These are phyloP conservation scores for Sporothrix luriei DNA, from an alignment of 2,329 filamentous ascomycete genomes.

Conservation along the genomic window DNA sequence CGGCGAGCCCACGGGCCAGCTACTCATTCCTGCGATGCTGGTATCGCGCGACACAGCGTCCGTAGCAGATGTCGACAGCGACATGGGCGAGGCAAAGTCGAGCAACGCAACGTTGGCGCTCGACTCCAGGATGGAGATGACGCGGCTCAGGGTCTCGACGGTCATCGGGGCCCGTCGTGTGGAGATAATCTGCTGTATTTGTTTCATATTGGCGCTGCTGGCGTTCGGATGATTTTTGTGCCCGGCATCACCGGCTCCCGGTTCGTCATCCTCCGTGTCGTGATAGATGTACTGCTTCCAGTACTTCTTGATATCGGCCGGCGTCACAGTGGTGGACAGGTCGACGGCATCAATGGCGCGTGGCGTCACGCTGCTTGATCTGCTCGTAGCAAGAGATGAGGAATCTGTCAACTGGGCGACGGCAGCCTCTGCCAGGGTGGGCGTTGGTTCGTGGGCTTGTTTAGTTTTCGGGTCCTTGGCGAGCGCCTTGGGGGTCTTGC, in stretches of 20 bases:
- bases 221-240: background rate
- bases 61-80: background rate
- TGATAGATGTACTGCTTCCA: constrained; percentile 26
- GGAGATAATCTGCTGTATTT: background rate
- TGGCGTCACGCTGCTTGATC: background rate
- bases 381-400: background rate
- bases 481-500: constrained; percentile 17
- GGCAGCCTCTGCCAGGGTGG: background rate
- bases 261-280: background rate
- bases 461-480: background rate
- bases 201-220: background rate
- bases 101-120: constrained; percentile 26
- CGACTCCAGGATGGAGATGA: constrained; percentile 20
- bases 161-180: constrained; percentile 15
- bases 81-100: constrained; percentile 21
- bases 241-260: background rate
- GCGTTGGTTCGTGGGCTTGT: background rate
- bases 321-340: constrained; percentile 17
- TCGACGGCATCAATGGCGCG: constrained; percentile 24
- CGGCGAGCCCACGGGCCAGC: constrained; percentile 1
- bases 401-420: background rate
- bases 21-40: background rate
- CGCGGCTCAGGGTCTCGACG: constrained; percentile 20
- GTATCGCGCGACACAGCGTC: background rate
- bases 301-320: constrained; percentile 9